Conservation (phyloP, 306 rosid genomes). For the Cercis canadensis region DNA sequence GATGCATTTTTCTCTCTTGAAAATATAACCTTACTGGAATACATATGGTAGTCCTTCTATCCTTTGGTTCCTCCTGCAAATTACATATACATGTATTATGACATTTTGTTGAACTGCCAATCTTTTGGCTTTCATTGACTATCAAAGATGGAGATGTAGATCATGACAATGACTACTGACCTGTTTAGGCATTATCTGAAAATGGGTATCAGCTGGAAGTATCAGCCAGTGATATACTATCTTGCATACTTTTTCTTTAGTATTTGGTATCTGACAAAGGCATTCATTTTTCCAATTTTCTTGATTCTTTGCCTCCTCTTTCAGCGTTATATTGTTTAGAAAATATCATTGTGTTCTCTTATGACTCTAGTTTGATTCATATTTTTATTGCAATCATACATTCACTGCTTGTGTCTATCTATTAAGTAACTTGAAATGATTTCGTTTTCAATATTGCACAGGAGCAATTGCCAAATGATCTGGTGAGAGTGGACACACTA, state of each 20-base stretch:
- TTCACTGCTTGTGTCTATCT: conserved; percentile 19
- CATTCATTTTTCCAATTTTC: not conserved
- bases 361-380: not conserved
- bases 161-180: no score
- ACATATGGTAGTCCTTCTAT: no score
- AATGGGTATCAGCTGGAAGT: no score
- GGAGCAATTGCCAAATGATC: conserved; percentile 91
- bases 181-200: no score
- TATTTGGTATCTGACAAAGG: not conserved
- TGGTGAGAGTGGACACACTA: conserved; percentile 73
- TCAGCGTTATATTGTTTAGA: not conserved
- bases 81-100: no score
- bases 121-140: no score
- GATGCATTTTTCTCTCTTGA: no score
- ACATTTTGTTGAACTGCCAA: no score
- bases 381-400: not conserved
- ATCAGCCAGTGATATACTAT: no score
- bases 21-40: no score
- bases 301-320: not conserved
- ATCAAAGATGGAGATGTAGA: no score
- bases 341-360: not conserved
- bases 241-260: not conserved
- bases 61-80: no score
- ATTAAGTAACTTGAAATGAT: conserved; percentile 25
- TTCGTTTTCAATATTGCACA: conserved; percentile 47